Percentiles rank a stretch among this genome's conserved stretches.
These are phyloP conservation scores for Sporisorium iseilematis-ciliati DNA, from an alignment of 1,284 basidiomycete species.

Conservation along the genomic window DNA sequence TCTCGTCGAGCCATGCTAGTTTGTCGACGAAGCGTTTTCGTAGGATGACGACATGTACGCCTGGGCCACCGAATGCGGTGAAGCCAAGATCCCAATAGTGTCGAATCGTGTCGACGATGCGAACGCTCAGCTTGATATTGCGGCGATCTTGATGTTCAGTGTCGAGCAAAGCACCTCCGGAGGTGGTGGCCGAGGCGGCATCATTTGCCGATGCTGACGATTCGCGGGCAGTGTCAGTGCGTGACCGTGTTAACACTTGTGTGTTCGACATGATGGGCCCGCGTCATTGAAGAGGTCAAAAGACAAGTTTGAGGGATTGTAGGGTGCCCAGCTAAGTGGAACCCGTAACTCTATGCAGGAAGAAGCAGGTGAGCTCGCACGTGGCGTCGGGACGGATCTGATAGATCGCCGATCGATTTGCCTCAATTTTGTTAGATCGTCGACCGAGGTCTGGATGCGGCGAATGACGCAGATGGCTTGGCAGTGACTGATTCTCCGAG, in stretches of 20 bases:
- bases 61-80: conserved; percentile 43
- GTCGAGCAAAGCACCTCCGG: conserved; percentile 12
- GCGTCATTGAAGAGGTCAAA: too few relatives aligned
- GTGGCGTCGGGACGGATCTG: too few relatives aligned
- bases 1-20: conserved; percentile 57
- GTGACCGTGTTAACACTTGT: conserved; percentile 21
- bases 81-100: conserved; percentile 62
- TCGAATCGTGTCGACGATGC: conserved; percentile 48
- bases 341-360: too few relatives aligned
- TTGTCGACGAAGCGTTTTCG: conserved; percentile 58
- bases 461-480: conserved; percentile 19
- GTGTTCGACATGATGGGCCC: conserved; percentile 19
- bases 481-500: conserved; percentile 1
- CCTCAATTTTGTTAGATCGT: not conserved
- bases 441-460: not conserved
- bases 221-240: not conserved
- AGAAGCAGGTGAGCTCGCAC: too few relatives aligned
- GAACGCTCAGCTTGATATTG: conserved; percentile 33
- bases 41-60: conserved; percentile 52
- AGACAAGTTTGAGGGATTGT: too few relatives aligned
- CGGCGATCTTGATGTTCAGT: conserved; percentile 28
- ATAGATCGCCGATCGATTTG: not conserved
- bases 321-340: too few relatives aligned
- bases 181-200: conserved; percentile 10
- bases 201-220: conserved; percentile 3